These are phyloP conservation scores for Epichloe bromicola DNA, from an alignment of 2,329 filamentous ascomycete genomes.

Conservation along the genomic window DNA sequence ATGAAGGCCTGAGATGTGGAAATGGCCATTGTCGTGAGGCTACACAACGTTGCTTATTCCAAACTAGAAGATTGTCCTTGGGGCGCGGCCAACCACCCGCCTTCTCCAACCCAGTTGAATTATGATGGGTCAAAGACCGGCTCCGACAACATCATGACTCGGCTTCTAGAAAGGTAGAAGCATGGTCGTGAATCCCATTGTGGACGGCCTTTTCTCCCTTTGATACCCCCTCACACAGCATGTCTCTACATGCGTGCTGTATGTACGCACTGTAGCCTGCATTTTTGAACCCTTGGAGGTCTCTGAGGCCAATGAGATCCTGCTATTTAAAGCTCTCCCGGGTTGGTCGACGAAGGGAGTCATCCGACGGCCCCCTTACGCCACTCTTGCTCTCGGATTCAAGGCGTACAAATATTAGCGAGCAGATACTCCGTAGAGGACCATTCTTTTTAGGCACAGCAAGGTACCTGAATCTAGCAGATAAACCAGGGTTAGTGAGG, in stretches of 20 bases:
- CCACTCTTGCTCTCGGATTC: not conserved
- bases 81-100: not conserved
- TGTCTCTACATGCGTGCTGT: not conserved
- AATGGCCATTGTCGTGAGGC: too few species aligned
- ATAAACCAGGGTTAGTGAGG: too few species aligned
- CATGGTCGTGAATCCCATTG: not conserved
- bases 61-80: too few species aligned
- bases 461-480: too few species aligned
- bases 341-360: not conserved
- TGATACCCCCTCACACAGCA: not conserved
- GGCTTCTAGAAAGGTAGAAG: slow-evolving; percentile 1
- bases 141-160: not conserved
- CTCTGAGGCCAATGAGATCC: not conserved
- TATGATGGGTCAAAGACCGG: not conserved
- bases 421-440: too few species aligned
- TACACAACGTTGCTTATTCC: too few species aligned
- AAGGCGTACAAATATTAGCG: too few species aligned
- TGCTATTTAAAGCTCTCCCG: not conserved
- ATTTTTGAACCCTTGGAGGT: not conserved
- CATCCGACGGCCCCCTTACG: not conserved
- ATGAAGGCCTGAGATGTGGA: too few species aligned
- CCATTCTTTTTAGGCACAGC: too few species aligned
- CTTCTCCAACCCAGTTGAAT: not conserved
- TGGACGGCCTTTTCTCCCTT: not conserved
- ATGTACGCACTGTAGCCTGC: not conserved